Base-by-base conservation (phyloP, 192 early-diverging fungal species). In the Backusella westeae region DNA sequence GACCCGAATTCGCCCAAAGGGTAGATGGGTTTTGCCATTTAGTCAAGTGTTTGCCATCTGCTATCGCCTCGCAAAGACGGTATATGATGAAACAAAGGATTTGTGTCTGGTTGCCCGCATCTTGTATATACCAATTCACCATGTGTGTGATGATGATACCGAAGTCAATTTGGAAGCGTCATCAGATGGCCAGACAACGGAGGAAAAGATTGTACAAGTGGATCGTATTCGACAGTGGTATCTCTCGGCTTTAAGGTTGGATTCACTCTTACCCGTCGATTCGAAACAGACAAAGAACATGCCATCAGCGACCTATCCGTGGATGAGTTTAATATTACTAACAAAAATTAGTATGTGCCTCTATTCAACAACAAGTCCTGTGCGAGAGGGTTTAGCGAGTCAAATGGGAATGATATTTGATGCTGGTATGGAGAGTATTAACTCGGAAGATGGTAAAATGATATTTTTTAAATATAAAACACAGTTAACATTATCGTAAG, bases 241-340 rank as follows among this genome's bases (percentile, higher is more conserved):
- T 66, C 21, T 75, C 10, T 53, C 75, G 4, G 67, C 39, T 17
- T 17, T 75, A 8, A 44, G 35, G 6, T 46, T 75, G 44, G 75
- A 75, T 52, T 49, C 65, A 3, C 41, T 67, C 5, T 38, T 75
- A 29, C 65, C 56, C 5, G 21, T 67, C 29, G 67, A 75, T 5
- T 12, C 6, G 12, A 15, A 67, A 3, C 8, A 69, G 3, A 44
- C 6, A 15, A 69, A 34, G 42, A 42, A 35, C 17, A 69, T 52
- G 26, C 12, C 34, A 56, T 29, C 19, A 36, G 67, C 67, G 9
- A 38, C 74, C 10, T 69, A 36, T 69, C 29, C 67, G 15, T 75
- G 75, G 75, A 75, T 75, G n/a, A 75, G 68, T 69, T 69, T 75
- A 44, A 32, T 75, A 19, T 53, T 69, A 19, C 38, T 75, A 32